Evolutionary conservation across 177 flowering plant species (phyloP).

Genomic region (Vitis hybrid): DNA sequence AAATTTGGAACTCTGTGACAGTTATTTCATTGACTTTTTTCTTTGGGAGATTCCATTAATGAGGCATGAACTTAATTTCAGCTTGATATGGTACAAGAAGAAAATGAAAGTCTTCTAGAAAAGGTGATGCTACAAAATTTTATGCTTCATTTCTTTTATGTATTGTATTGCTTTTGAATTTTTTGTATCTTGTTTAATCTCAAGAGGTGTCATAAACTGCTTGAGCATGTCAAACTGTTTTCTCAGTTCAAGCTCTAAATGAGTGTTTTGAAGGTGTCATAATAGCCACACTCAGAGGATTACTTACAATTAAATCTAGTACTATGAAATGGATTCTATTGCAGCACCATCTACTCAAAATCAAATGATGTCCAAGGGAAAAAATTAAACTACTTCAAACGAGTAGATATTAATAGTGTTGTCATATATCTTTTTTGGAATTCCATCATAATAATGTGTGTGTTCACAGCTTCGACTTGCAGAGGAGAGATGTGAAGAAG

Average conservation of each 20-base stretch:
- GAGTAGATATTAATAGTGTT: background rate
- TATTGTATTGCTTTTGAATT: background rate
- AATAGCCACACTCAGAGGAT: too few relatives aligned
- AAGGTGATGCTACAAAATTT: constrained; percentile 53
- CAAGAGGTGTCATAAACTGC: background rate
- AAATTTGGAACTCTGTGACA: background rate
- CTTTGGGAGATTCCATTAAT: background rate
- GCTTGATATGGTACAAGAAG: constrained; percentile 92
- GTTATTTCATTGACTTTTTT: background rate
- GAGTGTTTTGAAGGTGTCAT: background rate
- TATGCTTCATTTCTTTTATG: background rate
- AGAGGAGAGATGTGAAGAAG: constrained; percentile 81
- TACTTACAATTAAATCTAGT: too few relatives aligned
- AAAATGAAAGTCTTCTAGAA: constrained; percentile 74
- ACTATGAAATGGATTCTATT: too few relatives aligned
- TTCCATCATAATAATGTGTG: constrained; percentile 21
- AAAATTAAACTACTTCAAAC: background rate
- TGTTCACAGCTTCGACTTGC: constrained; percentile 72
- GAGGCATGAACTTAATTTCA: constrained; percentile 35
- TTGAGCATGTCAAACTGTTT: background rate
- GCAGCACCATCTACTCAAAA: background rate
- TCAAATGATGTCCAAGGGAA: background rate
- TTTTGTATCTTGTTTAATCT: background rate
- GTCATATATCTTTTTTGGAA: constrained; percentile 11
- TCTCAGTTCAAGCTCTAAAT: background rate